Evolutionary conservation across 2,329 filamentous ascomycete genomes (phyloP).

Genomic region (Aphanocladium album): DNA sequence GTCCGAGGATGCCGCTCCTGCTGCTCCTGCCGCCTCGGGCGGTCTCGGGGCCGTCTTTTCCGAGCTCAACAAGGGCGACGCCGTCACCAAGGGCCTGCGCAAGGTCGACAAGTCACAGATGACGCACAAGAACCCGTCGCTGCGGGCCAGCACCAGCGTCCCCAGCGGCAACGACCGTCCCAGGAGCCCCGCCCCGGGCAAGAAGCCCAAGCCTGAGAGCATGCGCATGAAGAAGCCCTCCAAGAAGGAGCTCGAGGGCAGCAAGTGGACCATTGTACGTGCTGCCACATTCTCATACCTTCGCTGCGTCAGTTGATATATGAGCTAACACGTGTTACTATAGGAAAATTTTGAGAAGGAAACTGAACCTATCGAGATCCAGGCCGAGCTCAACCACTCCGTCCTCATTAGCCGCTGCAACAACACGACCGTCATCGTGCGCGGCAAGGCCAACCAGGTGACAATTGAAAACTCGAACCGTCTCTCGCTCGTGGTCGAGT

Average conservation of each 20-base stretch:
- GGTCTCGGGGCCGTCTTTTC: constrained; percentile 87
- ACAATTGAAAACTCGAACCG: constrained; percentile 86
- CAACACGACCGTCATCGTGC: constrained; percentile 83
- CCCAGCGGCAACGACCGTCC: constrained; percentile 55
- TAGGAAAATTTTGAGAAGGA: constrained; percentile 88
- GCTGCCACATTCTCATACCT: too few species aligned
- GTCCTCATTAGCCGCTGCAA: constrained; percentile 89
- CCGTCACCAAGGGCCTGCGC: constrained; percentile 80
- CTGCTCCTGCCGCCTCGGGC: constrained; percentile 36
- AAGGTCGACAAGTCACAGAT: constrained; percentile 95
- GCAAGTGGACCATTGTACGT: constrained; percentile 84
- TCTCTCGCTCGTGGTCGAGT: constrained; percentile 81
- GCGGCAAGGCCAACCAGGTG: constrained; percentile 94
- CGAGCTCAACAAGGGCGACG: constrained; percentile 81
- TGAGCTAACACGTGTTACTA: constrained; percentile 4
- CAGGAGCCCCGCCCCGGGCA: constrained; percentile 83
- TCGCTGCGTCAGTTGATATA: background rate
- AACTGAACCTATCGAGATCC: constrained; percentile 67
- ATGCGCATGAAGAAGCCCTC: constrained; percentile 80
- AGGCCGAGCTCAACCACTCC: constrained; percentile 78
- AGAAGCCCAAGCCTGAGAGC: constrained; percentile 80
- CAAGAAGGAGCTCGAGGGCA: constrained; percentile 74
- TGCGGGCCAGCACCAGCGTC: constrained; percentile 69
- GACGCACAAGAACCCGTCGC: constrained; percentile 95
- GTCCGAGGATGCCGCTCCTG: constrained; percentile 28